phyloP scores from a whole-genome alignment of 2,329 filamentous ascomycete genomes.

The Epichloe gansuensis region DNA sequence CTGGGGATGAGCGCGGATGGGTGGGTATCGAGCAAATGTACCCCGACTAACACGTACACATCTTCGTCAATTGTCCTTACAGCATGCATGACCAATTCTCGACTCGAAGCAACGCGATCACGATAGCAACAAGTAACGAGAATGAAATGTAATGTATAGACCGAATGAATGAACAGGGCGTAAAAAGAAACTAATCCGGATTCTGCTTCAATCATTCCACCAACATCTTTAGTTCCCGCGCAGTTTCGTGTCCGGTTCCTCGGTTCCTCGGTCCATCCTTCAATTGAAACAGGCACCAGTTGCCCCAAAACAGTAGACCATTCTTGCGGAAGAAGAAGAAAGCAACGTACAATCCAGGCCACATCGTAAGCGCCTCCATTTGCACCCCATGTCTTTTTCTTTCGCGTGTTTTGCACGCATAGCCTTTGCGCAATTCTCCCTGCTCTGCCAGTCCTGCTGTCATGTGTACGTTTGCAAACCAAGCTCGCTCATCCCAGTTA shows the following conservation, averaged over 20 bases:
- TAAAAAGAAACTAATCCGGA: not conserved
- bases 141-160: not conserved
- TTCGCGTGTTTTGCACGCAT: no score
- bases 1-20: no score
- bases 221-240: not conserved
- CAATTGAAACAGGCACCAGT: not conserved
- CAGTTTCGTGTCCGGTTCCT: not conserved
- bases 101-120: no score
- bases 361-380: not conserved
- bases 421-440: not conserved
- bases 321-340: not conserved
- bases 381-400: no score
- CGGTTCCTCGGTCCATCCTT: not conserved
- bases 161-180: not conserved
- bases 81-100: no score
- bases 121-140: no score
- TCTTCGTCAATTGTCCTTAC: no score
- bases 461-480: not conserved
- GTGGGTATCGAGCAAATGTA: no score
- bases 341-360: not conserved
- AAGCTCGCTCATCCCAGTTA: slow-evolving; percentile 1
- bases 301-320: not conserved
- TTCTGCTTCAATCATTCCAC: not conserved
- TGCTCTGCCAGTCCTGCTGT: not conserved
- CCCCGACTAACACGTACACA: no score